Base-by-base conservation (phyloP, 1,139 yeast genomes). In the Pichia terricola region DNA sequence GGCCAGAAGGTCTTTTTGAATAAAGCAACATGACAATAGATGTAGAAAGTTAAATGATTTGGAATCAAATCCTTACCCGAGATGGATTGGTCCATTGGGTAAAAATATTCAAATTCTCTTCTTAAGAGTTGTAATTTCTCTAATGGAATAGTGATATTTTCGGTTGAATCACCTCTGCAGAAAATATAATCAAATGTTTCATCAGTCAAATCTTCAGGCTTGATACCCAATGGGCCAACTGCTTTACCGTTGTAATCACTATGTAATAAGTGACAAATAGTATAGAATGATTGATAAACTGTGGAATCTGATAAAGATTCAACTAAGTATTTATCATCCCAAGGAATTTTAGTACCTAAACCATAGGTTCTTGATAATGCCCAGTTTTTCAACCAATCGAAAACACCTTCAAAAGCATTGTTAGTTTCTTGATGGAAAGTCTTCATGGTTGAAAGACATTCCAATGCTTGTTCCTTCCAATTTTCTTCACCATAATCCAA, bases 311-410 rank as follows among this genome's bases (percentile, higher is more conserved):
- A 85, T 56, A 94, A 75, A 26, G 96, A 88, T 68, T 94, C 99
- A 46, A 94, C 91, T 60, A 94, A 76, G 61, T 83, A 89, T 64
- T 81, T 81, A 55, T 84, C 81, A 68, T 94, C 99, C 99, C 99
- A 94, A 50, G 99, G 99, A 54, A 94, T 77, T 64, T 73, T 81
- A 48, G 97, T 81, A 63, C 99, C 99, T 55, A 94, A 75, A 63
- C 98, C 99, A 58, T 86, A 94, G 51, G 94, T 82, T 73, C 98
- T 85, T 48, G 95, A 86, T 50, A 94, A 86, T 43, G 99, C 98
- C 99, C 99, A 94, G 70, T 88, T 89, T 69, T 84, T 86, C 62
- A 94, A 78, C 99, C 99, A 94, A 54, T 83, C 94, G 55, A 94
- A 73, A 47, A 86, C 95, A 66, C 89, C 91, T 67, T 89, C 96